phyloP scores from a whole-genome alignment of 2,329 filamentous ascomycete genomes.

The Colletotrichum sp. region DNA sequence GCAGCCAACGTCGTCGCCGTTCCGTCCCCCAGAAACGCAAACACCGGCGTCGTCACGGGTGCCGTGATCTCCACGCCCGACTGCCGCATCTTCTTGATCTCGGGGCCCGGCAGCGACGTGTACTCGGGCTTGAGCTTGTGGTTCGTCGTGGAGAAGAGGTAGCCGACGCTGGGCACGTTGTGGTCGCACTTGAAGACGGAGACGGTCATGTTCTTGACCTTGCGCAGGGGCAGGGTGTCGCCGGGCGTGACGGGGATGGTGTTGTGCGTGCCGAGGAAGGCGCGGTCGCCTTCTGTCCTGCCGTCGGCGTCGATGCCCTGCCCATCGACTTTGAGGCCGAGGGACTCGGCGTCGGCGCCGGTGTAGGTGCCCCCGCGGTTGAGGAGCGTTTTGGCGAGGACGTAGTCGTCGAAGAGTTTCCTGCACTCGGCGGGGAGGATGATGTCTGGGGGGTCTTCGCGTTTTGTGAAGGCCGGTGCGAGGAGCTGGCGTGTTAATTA shows the following conservation, averaged over 20 bases:
- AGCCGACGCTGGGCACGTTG: constrained; percentile 52
- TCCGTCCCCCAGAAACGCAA: constrained; percentile 55
- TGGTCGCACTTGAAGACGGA: constrained; percentile 51
- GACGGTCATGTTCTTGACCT: constrained; percentile 41
- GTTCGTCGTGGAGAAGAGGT: constrained; percentile 46
- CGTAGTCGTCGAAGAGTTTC: constrained; percentile 42
- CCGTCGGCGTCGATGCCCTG: constrained; percentile 23
- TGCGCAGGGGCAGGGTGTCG: constrained; percentile 39
- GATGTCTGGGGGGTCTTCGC: constrained; percentile 50
- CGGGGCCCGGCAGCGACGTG: constrained; percentile 34
- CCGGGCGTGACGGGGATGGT: constrained; percentile 41
- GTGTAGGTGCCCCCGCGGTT: constrained; percentile 43
- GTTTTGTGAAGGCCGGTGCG: constrained; percentile 46
- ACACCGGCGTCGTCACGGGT: constrained; percentile 41
- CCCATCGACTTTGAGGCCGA: constrained; percentile 18
- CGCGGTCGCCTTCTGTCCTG: constrained; percentile 21
- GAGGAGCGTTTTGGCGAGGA: constrained; percentile 45
- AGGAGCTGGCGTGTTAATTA: constrained; percentile 29
- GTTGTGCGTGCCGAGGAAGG: constrained; percentile 41
- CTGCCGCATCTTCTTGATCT: constrained; percentile 42
- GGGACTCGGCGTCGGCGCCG: constrained; percentile 28
- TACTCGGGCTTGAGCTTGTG: constrained; percentile 44
- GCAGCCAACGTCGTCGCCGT: constrained; percentile 43
- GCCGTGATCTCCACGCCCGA: constrained; percentile 44
- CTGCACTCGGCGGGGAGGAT: constrained; percentile 48